phyloP scores from a whole-genome alignment of 208 protist genomes.

The Crithidia brevicula region DNA sequence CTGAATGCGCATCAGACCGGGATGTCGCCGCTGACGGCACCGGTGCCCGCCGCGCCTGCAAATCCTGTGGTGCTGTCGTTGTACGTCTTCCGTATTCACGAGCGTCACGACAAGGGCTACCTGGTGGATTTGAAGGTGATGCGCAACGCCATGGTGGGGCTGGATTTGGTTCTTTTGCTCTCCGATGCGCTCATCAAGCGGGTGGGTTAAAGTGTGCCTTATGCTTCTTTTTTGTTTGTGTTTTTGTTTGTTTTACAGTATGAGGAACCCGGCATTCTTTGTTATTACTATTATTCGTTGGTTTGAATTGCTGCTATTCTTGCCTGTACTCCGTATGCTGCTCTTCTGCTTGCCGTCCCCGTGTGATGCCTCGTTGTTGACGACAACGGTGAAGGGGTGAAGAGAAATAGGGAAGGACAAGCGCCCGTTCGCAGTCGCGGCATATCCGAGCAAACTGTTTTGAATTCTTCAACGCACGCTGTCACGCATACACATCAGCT shows the following conservation, averaged over 20 bases:
- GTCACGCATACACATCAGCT: no score
- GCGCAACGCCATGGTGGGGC: slow-evolving; percentile 58
- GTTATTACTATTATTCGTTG: slow-evolving; percentile 1
- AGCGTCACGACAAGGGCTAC: slow-evolving; percentile 80
- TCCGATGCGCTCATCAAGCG: slow-evolving; percentile 51
- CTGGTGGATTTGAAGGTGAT: slow-evolving; percentile 78
- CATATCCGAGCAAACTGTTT: no score
- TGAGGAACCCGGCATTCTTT: no score
- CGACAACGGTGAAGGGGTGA: no score
- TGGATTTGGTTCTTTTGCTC: slow-evolving; percentile 66
- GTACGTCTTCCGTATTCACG: slow-evolving; percentile 86
- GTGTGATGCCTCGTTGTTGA: no score
- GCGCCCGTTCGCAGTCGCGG: no score
- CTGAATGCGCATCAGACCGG: background rate
- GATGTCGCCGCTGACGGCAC: background rate
- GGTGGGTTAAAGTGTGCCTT: slow-evolving; percentile 35
- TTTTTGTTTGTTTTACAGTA: background rate
- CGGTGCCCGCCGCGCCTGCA: background rate
- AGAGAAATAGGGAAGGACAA: no score
- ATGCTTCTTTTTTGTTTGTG: no score
- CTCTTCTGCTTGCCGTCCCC: no score
- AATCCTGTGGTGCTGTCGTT: slow-evolving; percentile 59
- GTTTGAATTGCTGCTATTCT: no score
- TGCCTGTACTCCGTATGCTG: no score
- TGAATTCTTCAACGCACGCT: no score